Base-by-base conservation (phyloP, 2,329 filamentous ascomycete genomes). In the Drechmeria coniospora region DNA sequence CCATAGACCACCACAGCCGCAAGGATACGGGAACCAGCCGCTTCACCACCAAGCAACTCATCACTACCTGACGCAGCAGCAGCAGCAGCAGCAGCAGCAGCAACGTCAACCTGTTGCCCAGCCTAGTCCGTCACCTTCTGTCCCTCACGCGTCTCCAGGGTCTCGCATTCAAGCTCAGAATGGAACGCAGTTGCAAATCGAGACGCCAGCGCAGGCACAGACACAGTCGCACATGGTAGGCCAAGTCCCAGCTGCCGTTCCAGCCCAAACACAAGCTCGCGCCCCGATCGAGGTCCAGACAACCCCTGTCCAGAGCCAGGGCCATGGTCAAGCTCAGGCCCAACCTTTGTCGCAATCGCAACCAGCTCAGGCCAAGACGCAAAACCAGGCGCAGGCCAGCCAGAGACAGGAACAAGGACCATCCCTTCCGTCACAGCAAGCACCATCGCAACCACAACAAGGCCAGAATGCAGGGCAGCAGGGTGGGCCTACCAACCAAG, bases 1-100 rank as follows among this genome's bases (percentile, higher is more conserved):
- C 27, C 45, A 43, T 15, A 44, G 52, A 31, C 37, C 40, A 18
- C 44, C 51, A 29, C 36, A 36, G 19, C 39, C 41, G 18, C 36
- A 40, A 20, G 26, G 29, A 8, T 34, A 28, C 16, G 9, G 29
- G 21, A 23, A 33, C 16, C 31, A 31, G 26, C 13, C 29, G 13
- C 28, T 26, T 7, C 26, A 32, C 33, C 40, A n/a, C n/a, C n/a
- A n/a, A n/a, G n/a, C n/a, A n/a, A n/a, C n/a, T n/a, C n/a, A n/a
- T n/a, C n/a, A n/a, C n/a, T n/a, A n/a, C n/a, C n/a, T n/a, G n/a
- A n/a, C 41, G 11, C 36, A 41, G 16, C 25, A 38, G 12, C 38
- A 28, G 15, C 36, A 41, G 15, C 28, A 36, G 17, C 34, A 31
- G 9, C 41, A 33, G 21, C 34, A 27, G 17, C 28, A 34, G 8